Evolutionary conservation across 2,329 filamentous ascomycete species (phyloP).

Genomic region (Claviceps sp.): DNA sequence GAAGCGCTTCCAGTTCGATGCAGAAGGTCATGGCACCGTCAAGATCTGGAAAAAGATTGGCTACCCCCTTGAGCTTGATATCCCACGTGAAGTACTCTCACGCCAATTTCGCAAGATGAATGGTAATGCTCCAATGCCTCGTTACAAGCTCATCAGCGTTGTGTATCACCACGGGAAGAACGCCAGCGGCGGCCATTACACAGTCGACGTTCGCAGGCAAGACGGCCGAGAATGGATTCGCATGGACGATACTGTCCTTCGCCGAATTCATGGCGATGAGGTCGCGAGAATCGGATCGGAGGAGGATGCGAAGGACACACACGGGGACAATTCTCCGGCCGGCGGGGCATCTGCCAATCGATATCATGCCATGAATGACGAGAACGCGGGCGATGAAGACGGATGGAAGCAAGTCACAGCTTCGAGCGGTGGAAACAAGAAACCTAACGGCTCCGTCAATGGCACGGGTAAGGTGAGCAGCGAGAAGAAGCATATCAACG

Average conservation of each 20-base stretch:
- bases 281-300: constrained; percentile 77
- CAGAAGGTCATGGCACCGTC: constrained; percentile 63
- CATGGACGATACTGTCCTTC: constrained; percentile 84
- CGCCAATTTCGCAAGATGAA: constrained; percentile 52
- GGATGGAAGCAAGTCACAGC: constrained; percentile 73
- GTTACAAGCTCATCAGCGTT: constrained; percentile 76
- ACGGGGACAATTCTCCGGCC: constrained; percentile 12
- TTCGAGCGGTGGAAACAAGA: constrained; percentile 51
- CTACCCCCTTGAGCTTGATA: constrained; percentile 87
- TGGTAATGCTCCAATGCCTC: constrained; percentile 56
- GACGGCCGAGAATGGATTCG: constrained; percentile 94
- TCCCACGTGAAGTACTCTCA: constrained; percentile 80
- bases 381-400: constrained; percentile 51
- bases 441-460: constrained; percentile 56
- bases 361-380: constrained; percentile 56
- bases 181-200: constrained; percentile 91
- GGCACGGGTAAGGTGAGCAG: constrained; percentile 42
- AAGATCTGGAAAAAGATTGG: constrained; percentile 99
- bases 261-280: constrained; percentile 73
- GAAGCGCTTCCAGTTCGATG: constrained; percentile 95
- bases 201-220: constrained; percentile 88
- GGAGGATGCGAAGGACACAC: constrained; percentile 51
- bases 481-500: constrained; percentile 45
- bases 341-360: constrained; percentile 48
- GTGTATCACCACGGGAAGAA: constrained; percentile 98